Base-by-base conservation (phyloP, 2,329 filamentous ascomycete genomes). In the Pseudocercospora musae region DNA sequence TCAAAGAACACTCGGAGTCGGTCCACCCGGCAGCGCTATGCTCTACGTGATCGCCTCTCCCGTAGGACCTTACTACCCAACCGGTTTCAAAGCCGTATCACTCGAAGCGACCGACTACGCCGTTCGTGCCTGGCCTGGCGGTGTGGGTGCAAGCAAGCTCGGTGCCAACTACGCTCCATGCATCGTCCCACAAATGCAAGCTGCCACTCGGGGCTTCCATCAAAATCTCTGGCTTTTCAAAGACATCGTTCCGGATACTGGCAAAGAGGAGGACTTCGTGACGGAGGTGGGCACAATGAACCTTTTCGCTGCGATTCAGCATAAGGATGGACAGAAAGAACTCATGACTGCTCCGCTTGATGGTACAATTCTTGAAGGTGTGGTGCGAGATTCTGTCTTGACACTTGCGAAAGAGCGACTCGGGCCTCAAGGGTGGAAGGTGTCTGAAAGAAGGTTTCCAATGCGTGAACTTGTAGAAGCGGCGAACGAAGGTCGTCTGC, bases 281-380 rank as follows among this genome's bases (percentile, higher is more conserved):
- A 99, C 95, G 52, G 95, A 99, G 79, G 95, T 97, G 60, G 95
- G 95, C 73, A 98, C 95, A 62, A 99, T 99, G 95, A 99, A 99
- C 80, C 87, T 99, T 76, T 99, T 98, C 73, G 89, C 89, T 31
- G 93, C 90, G 46, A 79, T 98, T 71, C 87, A 87, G 80, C 87
- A 96, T 81, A 91, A 90, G 83, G 95, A 92, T 11, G 95, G 94
- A 7, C 85, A 93, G 80, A 94, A 93, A 74, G 93, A 97, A 81
- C 85, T 99, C 58, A 77, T 97, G 72, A 99, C 95, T n/a, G 92
- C 94, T 40, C 95, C 95, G 23, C 84, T 99, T 13, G 95, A 99
- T 76, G 95, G 95, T 56, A 99, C 94, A 29, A 99, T 99, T 69
- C 85, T 99, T 50, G 92, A 96, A 78, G 95, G 95, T 71, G 92